These are phyloP conservation scores for Cutaneotrichosporon sp. DNA, from an alignment of 1,284 basidiomycete species.

Conservation along the genomic window DNA sequence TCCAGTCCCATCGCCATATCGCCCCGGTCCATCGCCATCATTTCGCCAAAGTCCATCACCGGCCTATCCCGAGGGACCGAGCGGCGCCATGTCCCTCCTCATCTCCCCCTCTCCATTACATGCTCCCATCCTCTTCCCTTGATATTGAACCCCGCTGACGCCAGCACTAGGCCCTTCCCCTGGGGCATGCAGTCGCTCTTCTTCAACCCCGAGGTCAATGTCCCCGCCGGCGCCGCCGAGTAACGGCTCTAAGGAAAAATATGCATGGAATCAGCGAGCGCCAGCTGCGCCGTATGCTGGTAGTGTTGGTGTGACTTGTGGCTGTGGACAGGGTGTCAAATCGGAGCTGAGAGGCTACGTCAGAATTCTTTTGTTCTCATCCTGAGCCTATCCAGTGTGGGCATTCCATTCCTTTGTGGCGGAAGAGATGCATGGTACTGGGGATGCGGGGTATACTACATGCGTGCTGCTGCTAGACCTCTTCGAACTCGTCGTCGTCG, in stretches of 20 bases:
- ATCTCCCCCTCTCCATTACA: neutral
- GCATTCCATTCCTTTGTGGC: neutral
- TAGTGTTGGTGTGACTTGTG: neutral
- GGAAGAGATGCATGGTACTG: neutral
- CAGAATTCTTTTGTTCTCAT: neutral
- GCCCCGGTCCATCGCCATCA: neutral
- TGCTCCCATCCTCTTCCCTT: neutral
- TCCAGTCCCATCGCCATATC: neutral
- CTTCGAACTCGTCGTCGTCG: constrained; percentile 37
- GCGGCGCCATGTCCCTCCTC: neutral
- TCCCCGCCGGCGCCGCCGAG: constrained; percentile 16
- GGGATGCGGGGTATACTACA: neutral
- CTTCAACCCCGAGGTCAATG: constrained; percentile 43
- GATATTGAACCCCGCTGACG: neutral
- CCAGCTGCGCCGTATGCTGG: neutral
- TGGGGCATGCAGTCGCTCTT: constrained; percentile 52
- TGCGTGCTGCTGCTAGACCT: constrained; percentile 22
- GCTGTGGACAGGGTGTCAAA: neutral
- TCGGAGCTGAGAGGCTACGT: neutral
- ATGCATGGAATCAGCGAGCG: constrained; percentile 24
- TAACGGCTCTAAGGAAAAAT: constrained; percentile 8
- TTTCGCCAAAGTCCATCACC: neutral
- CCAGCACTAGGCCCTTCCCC: constrained; percentile 39
- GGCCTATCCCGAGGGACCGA: neutral
- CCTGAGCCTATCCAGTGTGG: neutral